Base-by-base conservation (phyloP, 2,329 filamentous ascomycete species). In the Westerdykella sp. region DNA sequence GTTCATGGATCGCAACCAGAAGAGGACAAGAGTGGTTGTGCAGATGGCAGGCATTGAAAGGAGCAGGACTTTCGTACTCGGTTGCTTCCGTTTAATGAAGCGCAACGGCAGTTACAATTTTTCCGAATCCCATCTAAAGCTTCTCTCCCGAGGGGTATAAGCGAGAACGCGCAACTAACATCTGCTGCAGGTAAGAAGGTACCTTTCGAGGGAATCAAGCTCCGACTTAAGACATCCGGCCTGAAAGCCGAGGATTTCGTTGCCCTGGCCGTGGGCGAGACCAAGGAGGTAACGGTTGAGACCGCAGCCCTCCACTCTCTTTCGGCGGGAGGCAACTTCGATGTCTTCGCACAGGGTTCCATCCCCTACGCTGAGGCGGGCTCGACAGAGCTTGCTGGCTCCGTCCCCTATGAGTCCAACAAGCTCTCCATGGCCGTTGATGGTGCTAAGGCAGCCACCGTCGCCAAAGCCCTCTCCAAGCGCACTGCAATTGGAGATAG, bases 361-460 rank as follows among this genome's bases (percentile, higher is more conserved):
- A 47, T 65, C 12, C 61, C 60, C 6, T 64, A 47, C 30, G 62
- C 61, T 10, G 56, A 59, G 36, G 69, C 72, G 10, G 76, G 75
- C 43, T 77, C 80, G 23, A 69, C 72, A 16, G 66, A 73, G 34
- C 71, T 85, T 30, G 62, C 73, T 9, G 79, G 77, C 10, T 73
- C 72, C 36, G 60, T 84, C 2, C 61, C 73, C 10, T 85, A 76
- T 66, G 66, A 71, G 41, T 80, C 77, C 57, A 84, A 85, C 66
- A 69, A 71, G 13, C 63, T 85, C 38, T 71, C 70, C 40, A 69
- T 82, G 47, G 64, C 72, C 5, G 70, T 86, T 34, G 74, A 85
- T 49, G 80, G 76, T 14, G 66, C 65, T 10, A 60, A 73, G 39
- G 81, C 82, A 9, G 71, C 72, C 37, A 54, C 53, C 6, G 68